A percentile compares a stretch with the other conserved stretches of the same genome.
These are phyloP conservation scores for Scolecobasidium constrictum DNA, from an alignment of 2,329 filamentous ascomycete genomes.

Conservation along the genomic window DNA sequence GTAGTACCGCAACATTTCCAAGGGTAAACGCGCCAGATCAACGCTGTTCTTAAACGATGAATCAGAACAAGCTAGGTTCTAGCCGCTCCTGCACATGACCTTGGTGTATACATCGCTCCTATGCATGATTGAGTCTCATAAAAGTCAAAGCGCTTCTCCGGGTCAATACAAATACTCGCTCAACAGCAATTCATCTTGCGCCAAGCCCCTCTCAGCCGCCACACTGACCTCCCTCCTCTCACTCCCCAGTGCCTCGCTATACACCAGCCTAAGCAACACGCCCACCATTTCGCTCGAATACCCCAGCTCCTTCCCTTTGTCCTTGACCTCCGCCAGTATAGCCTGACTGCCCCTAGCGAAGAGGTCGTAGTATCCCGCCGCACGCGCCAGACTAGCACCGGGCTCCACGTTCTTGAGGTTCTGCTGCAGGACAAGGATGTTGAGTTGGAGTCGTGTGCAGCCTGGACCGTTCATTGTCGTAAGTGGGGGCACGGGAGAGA, in stretches of 20 bases:
- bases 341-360: constrained; percentile 55
- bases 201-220: constrained; percentile 57
- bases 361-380: constrained; percentile 58
- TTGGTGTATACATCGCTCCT: no score
- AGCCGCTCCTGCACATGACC: no score
- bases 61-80: no score
- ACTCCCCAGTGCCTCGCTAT: constrained; percentile 43
- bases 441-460: constrained; percentile 79
- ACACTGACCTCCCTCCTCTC: constrained; percentile 57
- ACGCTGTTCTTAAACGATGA: no score
- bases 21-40: no score
- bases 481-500: constrained; percentile 59
- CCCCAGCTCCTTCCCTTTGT: constrained; percentile 21
- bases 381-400: constrained; percentile 51
- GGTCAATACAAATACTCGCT: constrained; percentile 7
- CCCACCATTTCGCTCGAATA: constrained; percentile 29
- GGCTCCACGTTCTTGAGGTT: constrained; percentile 89
- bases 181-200: constrained; percentile 31
- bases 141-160: no score
- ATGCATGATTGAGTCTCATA: no score
- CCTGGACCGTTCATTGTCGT: constrained; percentile 77
- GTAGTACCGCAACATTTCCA: no score
- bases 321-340: constrained; percentile 52
- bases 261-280: constrained; percentile 29
- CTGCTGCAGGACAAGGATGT: constrained; percentile 90